These are phyloP conservation scores for Xylaria sp. DNA, from an alignment of 2,329 filamentous ascomycete genomes.

Conservation along the genomic window DNA sequence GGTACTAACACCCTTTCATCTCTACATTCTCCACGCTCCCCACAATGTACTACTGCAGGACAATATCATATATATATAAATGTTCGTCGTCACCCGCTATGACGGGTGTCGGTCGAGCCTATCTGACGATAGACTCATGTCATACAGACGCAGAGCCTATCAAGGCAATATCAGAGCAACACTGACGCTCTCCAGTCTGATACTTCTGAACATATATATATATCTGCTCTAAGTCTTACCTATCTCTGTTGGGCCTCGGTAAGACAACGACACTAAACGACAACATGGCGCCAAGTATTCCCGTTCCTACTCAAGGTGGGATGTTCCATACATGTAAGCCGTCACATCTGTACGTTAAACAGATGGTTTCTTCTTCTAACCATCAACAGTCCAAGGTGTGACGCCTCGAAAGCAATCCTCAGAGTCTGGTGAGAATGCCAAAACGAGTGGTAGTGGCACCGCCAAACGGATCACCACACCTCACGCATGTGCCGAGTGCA, in stretches of 20 bases:
- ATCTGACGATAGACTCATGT: conserved; percentile 43
- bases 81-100: conserved; percentile 51
- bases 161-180: conserved; percentile 17
- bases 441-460: conserved; percentile 46
- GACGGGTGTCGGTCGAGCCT: conserved; percentile 45
- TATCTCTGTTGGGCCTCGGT: conserved; percentile 28
- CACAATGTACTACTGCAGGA: conserved; percentile 48
- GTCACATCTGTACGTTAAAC: not conserved
- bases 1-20: conserved; percentile 46
- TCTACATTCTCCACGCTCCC: conserved; percentile 50
- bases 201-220: conserved; percentile 20
- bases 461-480: conserved; percentile 51
- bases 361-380: conserved; percentile 30
- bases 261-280: conserved; percentile 35
- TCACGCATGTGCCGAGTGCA: conserved; percentile 64
- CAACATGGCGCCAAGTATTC: conserved; percentile 58
- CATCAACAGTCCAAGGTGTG: conserved; percentile 58
- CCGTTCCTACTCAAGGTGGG: conserved; percentile 60
- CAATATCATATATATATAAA: conserved; percentile 56
- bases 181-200: conserved; percentile 18
- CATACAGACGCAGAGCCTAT: conserved; percentile 23
- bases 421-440: conserved; percentile 52
- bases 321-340: conserved; percentile 61
- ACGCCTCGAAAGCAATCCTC: conserved; percentile 61
- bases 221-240: conserved; percentile 14